Evolutionary conservation across 2,329 filamentous ascomycete species (phyloP), one percentile per base, ranked within the genome.

Genomic region (Thelonectria olida): DNA sequence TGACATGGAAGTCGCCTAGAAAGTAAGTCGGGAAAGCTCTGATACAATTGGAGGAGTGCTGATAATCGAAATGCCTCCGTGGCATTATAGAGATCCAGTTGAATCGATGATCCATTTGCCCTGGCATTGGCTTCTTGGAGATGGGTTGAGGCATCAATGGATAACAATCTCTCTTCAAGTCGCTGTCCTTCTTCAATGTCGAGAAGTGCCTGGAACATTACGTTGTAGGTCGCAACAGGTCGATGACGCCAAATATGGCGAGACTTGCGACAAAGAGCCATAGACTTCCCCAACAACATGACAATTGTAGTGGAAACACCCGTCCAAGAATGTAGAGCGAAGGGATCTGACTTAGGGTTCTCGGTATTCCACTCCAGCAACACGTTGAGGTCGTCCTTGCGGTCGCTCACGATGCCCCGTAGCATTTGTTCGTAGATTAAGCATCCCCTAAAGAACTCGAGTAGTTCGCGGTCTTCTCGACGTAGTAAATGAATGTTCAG

Each of bases 41-140:
- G 73, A 62, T 80, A 80, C 2, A 80, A 73, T 34, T 80, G 78
- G 3, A 80, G 65, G 15, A 80, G 58, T 0, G 78, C 74, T 0
- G 74, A 72, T 0, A 80, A 66, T 1, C 75, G 73, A 38, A 79
- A 79, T 0, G 76, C 77, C 44, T 80, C 78, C 2, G 76, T 77
- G 0, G 76, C 76, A 2, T 71, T 63, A 13, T 72, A 69, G 2
- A 80, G 72, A 52, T 80, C 75, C 0, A 66, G 58, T 0, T 65
- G 65, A 0, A 72, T 74, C 2, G 68, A 66, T 28, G 61, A 60
- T 20, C 67, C 53, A 38, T 78, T 74, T 3, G 72, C 74, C 0
- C 72, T 77, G 6, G 74, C 74, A 5, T 67, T 65, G 31, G 20
- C 3, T 9, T 41, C 19, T 2, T 62, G 54, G 0, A 62, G 20